Conservation (phyloP, 106 monocot species). For the Allium cepa region DNA sequence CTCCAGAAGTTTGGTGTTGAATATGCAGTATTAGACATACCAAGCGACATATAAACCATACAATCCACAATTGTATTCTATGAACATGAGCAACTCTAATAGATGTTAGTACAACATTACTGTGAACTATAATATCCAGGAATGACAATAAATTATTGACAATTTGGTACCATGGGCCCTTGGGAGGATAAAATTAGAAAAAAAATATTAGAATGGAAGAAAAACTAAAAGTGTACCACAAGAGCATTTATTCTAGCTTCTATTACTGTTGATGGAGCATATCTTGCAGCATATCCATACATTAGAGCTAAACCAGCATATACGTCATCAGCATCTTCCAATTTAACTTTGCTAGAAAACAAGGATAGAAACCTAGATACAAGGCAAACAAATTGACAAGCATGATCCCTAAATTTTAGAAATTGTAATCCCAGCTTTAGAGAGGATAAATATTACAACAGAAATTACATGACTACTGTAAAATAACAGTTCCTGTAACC, state of each 20-base stretch:
- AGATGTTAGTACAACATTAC: too few relatives aligned
- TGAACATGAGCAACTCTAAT: too few relatives aligned
- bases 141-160: background rate
- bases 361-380: constrained; percentile 65
- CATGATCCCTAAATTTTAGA: background rate
- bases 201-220: too few relatives aligned
- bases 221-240: constrained; percentile 55
- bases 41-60: too few relatives aligned
- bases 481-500: too few relatives aligned
- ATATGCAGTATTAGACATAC: too few relatives aligned
- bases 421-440: too few relatives aligned
- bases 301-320: constrained; percentile 96
- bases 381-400: background rate
- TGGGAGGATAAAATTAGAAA: background rate
- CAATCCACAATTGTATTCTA: too few relatives aligned
- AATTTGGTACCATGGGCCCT: background rate
- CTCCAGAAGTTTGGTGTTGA: too few relatives aligned
- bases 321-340: constrained; percentile 84
- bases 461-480: too few relatives aligned
- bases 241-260: constrained; percentile 99
- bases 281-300: constrained; percentile 99
- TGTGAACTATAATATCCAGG: background rate
- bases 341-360: constrained; percentile 48
- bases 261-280: constrained; percentile 94
- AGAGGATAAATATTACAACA: too few relatives aligned